phyloP scores from a whole-genome alignment of 108 stramenopile genomes.

The Pseudonitzschia delicatissima region DNA sequence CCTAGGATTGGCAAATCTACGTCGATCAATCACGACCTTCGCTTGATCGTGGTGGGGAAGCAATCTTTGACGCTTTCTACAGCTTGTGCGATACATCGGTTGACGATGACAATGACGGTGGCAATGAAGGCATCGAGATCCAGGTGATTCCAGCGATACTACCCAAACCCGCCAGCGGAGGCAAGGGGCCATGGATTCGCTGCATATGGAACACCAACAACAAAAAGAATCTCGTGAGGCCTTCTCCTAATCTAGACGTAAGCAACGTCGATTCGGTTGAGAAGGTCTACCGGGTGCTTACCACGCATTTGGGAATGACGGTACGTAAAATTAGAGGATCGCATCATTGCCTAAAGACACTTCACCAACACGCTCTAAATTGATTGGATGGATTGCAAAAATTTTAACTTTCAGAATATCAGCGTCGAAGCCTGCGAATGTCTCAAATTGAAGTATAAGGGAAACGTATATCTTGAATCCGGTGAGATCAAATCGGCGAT shows the following conservation, averaged over 20 bases:
- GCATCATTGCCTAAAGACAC: too few relatives aligned
- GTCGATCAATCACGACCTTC: constrained; percentile 69
- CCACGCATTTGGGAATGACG: constrained; percentile 66
- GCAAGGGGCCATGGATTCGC: constrained; percentile 60
- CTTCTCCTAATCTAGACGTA: constrained; percentile 41
- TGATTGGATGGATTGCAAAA: not conserved
- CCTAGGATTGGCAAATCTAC: constrained; percentile 67
- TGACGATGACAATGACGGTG: not conserved
- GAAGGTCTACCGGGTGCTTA: constrained; percentile 75
- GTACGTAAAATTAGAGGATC: too few relatives aligned
- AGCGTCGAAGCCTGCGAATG: constrained; percentile 61
- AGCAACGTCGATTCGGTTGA: constrained; percentile 78
- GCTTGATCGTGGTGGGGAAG: constrained; percentile 56
- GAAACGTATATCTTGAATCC: constrained; percentile 66
- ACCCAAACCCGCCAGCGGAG: constrained; percentile 42
- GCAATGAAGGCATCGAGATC: constrained; percentile 13
- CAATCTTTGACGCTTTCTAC: constrained; percentile 67
- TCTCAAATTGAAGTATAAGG: constrained; percentile 70
- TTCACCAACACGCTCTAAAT: too few relatives aligned
- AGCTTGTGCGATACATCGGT: constrained; percentile 28
- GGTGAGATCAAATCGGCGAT: constrained; percentile 59
- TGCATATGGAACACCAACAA: constrained; percentile 42
- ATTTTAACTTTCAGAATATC: constrained; percentile 20
- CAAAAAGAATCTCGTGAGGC: constrained; percentile 3
- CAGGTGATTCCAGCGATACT: constrained; percentile 56